Evolutionary conservation across 2,329 filamentous ascomycete genomes (phyloP).

Genomic region (Beauveria medogensis): DNA sequence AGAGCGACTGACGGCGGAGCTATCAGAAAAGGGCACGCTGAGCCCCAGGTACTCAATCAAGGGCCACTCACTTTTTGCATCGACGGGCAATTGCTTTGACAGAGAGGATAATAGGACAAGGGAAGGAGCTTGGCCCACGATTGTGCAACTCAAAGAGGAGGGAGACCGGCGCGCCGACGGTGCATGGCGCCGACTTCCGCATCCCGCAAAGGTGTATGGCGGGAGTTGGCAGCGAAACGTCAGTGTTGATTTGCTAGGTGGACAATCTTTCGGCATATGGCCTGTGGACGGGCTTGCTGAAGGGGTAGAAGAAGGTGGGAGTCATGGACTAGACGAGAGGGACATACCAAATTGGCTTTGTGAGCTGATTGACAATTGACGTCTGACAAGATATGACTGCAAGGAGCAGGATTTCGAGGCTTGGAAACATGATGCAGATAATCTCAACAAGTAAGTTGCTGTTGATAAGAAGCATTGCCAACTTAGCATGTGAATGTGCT

Average conservation of each 20-base stretch:
- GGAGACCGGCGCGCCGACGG: conserved; percentile 3
- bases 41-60: background rate
- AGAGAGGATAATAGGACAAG: background rate
- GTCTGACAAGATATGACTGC: background rate
- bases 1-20: conserved; percentile 3
- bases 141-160: conserved; percentile 6
- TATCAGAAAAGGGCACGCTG: background rate
- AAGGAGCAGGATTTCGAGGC: background rate
- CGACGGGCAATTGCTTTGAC: background rate
- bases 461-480: background rate
- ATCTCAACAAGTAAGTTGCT: background rate
- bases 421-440: background rate
- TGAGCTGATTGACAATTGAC: background rate
- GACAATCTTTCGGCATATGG: background rate
- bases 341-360: conserved; percentile 3
- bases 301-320: background rate
- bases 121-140: conserved; percentile 3
- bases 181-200: background rate
- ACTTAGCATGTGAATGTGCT: background rate
- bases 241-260: background rate
- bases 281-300: background rate
- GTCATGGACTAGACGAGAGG: background rate
- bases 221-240: background rate
- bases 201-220: background rate
- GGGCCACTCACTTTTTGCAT: background rate